Evolutionary conservation across 768 basidiomycete genomes (phyloP).

Genomic region (Termitomyces sp.): DNA sequence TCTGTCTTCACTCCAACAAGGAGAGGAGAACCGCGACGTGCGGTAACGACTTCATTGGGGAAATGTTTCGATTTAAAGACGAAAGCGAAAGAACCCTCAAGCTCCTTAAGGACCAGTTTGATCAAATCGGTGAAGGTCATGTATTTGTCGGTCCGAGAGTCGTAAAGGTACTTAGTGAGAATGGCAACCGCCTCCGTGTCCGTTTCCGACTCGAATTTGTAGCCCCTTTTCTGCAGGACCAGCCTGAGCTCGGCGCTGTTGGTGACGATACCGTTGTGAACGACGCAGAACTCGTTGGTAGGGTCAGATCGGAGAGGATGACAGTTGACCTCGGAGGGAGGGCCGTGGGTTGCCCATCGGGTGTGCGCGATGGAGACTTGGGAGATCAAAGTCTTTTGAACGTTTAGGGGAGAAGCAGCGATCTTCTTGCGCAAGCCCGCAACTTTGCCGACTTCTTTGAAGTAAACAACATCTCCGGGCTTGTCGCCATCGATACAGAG

Average conservation of each 20-base stretch:
- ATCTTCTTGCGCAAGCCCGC: slow-evolving; percentile 90
- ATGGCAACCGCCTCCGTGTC: slow-evolving; percentile 98
- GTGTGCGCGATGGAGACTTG: slow-evolving; percentile 99
- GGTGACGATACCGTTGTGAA: slow-evolving; percentile 99
- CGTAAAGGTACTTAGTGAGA: slow-evolving; percentile 94
- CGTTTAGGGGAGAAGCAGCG: slow-evolving; percentile 65
- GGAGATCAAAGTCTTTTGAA: slow-evolving; percentile 71
- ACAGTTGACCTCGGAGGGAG: slow-evolving; percentile 85
- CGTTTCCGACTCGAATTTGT: slow-evolving; percentile 91
- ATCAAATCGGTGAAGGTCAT: slow-evolving; percentile 87
- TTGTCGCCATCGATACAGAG: slow-evolving; percentile 91
- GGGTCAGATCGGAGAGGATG: slow-evolving; percentile 90
- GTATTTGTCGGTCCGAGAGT: slow-evolving; percentile 84
- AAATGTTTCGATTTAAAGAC: slow-evolving; percentile 97
- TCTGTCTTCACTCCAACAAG: slow-evolving; percentile 99
- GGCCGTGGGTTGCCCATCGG: slow-evolving; percentile 98
- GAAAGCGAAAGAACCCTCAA: slow-evolving; percentile 98
- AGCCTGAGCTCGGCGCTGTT: slow-evolving; percentile 85
- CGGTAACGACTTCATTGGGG: slow-evolving; percentile 94
- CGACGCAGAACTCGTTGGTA: slow-evolving; percentile 81
- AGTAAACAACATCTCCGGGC: slow-evolving; percentile 71
- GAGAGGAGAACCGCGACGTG: slow-evolving; percentile 95
- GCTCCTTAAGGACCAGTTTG: slow-evolving; percentile 95
- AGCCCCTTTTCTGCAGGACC: slow-evolving; percentile 95
- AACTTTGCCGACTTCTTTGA: slow-evolving; percentile 99